Evolutionary conservation across 257 asterid species (phyloP), one percentile per base, ranked within the genome.

Genomic region (Penstemon eatonii): DNA sequence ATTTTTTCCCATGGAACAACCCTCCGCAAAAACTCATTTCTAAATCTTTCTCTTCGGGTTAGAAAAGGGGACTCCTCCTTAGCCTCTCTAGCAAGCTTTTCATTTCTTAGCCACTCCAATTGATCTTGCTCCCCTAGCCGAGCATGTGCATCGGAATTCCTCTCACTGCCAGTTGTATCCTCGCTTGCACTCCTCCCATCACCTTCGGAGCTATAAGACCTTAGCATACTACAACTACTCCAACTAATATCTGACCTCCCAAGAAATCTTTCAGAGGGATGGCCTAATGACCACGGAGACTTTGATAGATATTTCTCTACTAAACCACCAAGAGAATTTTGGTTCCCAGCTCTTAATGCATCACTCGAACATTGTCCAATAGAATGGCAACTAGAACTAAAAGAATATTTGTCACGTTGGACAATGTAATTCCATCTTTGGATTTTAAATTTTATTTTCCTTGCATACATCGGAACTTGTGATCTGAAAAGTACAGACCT

Each of bases 1-100:
- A 94, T 86, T 68, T 89, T 91, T 71, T 91, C 96, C 97, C 97
- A 94, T 49, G 97, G 97, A 72, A 89, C 91, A 75, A 94, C 67
- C 84, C 96, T 82, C 67, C 96, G 78, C 76, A 86, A 49, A 60
- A 89, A 86, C 81, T 91, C 99, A 63, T 84, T 94, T 78, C 79
- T 87, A 72, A 86, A 91, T 78, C 91, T 86, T 70, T 91, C 96
- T 46, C 80, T 79, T 61, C 85, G 85, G 42, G 89, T 74, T 65
- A 89, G 70, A 83, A 89, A 94, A 39, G 96, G 95, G 39, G 99
- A 94, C 44, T 94, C 97, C 74, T 83, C 87, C 75, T 87, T 91
- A 75, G 80, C 83, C 81, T 94, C 99, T 40, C 86, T 83, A 25
- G 93, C 83, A 56, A 87, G 84, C 78, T 87, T 89, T 81, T 91